Evolutionary conservation across 495 filamentous ascomycete species (phyloP).

Genomic region (Clavariopsis aquatica): DNA sequence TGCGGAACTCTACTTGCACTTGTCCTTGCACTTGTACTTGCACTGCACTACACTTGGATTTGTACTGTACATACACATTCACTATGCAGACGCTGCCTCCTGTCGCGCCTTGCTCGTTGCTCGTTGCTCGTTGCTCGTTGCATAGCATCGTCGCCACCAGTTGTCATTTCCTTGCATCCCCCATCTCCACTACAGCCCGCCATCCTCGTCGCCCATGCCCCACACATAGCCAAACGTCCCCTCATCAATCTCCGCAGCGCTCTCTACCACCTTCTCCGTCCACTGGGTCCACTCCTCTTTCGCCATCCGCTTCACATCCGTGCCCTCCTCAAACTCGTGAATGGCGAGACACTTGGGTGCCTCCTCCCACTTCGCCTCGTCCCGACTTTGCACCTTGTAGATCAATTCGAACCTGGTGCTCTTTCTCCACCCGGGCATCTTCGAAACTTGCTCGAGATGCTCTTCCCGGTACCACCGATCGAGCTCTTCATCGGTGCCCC

Average conservation of each 20-base stretch:
- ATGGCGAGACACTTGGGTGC: conserved; percentile 28
- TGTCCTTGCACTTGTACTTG: too few species aligned
- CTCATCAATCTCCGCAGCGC: conserved; percentile 16
- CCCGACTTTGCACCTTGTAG: conserved; percentile 28
- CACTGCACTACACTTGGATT: too few species aligned
- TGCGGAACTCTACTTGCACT: too few species aligned
- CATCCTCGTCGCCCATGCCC: conserved; percentile 8
- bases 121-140: too few species aligned
- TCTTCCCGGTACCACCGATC: conserved; percentile 34
- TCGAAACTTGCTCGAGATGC: conserved; percentile 29
- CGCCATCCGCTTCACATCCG: conserved; percentile 6
- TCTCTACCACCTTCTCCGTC: conserved; percentile 28
- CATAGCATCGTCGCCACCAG: too few species aligned
- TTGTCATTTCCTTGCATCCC: background rate
- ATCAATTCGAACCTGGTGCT: conserved; percentile 30
- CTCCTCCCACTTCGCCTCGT: conserved; percentile 8
- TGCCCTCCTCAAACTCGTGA: conserved; percentile 30
- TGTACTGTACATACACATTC: too few species aligned
- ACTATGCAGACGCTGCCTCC: background rate
- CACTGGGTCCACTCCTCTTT: conserved; percentile 22
- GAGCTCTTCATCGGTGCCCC: conserved; percentile 29
- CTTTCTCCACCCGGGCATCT: conserved; percentile 26
- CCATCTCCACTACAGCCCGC: background rate
- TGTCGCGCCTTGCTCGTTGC: background rate
- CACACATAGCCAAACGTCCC: conserved; percentile 19